Base-by-base conservation (phyloP, 805 yeast genomes). In the Kuraishia ogatae region DNA sequence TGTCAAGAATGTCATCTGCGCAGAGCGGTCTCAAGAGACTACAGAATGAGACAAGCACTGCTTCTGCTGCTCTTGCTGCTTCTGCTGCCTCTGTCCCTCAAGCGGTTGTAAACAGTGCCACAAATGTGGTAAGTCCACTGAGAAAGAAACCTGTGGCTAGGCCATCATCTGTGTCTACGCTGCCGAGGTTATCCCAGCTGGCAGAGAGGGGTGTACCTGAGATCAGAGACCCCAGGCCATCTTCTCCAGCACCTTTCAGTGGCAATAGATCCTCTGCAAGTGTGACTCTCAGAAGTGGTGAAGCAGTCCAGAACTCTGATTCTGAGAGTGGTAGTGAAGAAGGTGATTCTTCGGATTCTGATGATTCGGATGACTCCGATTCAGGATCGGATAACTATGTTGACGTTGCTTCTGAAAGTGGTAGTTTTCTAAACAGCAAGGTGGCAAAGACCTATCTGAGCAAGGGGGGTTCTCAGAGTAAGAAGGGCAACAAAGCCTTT, bases 161-260 rank as follows among this genome's bases (percentile, higher is more conserved):
- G 19, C 20, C 53, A 48, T 8, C 57, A 7, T 24, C 50, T 11
- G 39, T 53, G n/a, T 53, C 64, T 4, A 50, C 60, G 1, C 61
- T 67, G 21, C 78, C 84, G 0, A 73, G 87, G 0, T 67, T 85
- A 35, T 77, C 81, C 2, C 87, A 84, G 57, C 69, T 85, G 56
- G 83, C 78, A 3, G 74, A 77, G n/a, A 73, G 84, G 53, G 90
- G 89, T 2, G 76, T 85, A 13, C 91, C 91, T 1, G 87, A 81
- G 21, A 89, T 85, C 0, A 77, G 75, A 55, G 88, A 83, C 50
- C 71, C 72, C 23, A 54, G 54, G 10, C 50, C 23, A 19, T 48
- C 15, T 23, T 20, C 24, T 50, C 49, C 48, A 23, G 22, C 43
- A 7, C 19, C 52, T 17, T 51, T 26, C 50, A 24, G 39, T 19